Evolutionary conservation across 495 filamentous ascomycete species (phyloP), one percentile per base, ranked within the genome.

Genomic region (Rhypophila decipiens): DNA sequence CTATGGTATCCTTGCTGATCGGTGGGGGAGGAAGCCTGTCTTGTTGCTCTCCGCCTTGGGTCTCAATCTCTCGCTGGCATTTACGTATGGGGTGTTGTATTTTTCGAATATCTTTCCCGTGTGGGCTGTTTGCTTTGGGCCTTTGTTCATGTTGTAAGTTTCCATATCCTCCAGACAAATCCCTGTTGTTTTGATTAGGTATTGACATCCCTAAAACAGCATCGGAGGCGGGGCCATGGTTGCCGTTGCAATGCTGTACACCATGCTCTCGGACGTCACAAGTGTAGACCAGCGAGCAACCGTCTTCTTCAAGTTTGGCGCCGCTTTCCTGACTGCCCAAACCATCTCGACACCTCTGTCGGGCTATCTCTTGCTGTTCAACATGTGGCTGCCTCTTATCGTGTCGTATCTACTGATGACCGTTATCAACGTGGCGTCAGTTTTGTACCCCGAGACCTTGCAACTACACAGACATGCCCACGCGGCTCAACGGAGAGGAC

Each of bases 1-100:
- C 7, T 68, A 51, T 12, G 65, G 65, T 1, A 53, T 68, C 8
- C 15, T 68, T 24, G 64, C 61, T n/a, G 65, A 68, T 40, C 49
- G 54, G 22, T 61, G 57, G 54, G 65, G 65, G 11, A 49, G 63
- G 11, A 42, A 44, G 46, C 59, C 61, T 12, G 55, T 68, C 15
- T 11, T 68, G 21, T 37, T 42, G 31, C 34, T 66, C 23, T 43
- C 49, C 5, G 5, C 63, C 24, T 10, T 52, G 0, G 65, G 65
- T 0, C 1, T 57, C 8, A 37, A 43, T 8, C 23, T 60, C 24
- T 45, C 37, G 34, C 17, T 42, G 19, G 44, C 19, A 15, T 58
- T 46, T 38, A 40, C 21, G 18, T 43, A 45, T 27, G 10, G 17
- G 0, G 2, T 4, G 3, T 43, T 9, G 38, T 48, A 35, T 57